Evolutionary conservation across 2,329 filamentous ascomycete species (phyloP).

Genomic region (Botrytis sinoallii): DNA sequence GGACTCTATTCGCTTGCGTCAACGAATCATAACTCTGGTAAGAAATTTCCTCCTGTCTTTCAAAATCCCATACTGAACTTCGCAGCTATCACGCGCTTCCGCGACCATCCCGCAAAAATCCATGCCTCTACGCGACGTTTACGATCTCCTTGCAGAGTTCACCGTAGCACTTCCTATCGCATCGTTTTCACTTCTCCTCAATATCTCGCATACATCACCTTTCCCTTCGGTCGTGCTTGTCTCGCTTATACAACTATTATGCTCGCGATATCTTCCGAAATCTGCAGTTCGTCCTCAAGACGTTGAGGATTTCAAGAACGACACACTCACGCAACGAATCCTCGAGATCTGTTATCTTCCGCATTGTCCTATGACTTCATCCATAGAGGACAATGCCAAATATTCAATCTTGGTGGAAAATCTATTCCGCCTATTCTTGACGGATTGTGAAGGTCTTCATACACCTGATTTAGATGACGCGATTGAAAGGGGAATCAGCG

Average conservation of each 20-base stretch:
- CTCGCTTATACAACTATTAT: slow-evolving; percentile 52
- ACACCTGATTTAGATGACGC: slow-evolving; percentile 42
- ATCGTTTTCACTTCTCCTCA: slow-evolving; percentile 43
- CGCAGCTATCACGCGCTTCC: slow-evolving; percentile 36
- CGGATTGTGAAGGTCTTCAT: slow-evolving; percentile 33
- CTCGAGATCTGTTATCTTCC: slow-evolving; percentile 54
- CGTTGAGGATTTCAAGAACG: slow-evolving; percentile 31
- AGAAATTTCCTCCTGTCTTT: slow-evolving; percentile 10
- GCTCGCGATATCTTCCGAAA: slow-evolving; percentile 45
- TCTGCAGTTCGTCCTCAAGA: slow-evolving; percentile 40
- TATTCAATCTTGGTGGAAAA: slow-evolving; percentile 55
- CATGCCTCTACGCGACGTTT: slow-evolving; percentile 45
- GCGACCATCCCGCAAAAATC: slow-evolving; percentile 47
- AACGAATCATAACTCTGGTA: slow-evolving; percentile 34
- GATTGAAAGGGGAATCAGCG: slow-evolving; percentile 51
- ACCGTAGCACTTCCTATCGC: slow-evolving; percentile 38
- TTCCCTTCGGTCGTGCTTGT: slow-evolving; percentile 42
- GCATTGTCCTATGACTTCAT: slow-evolving; percentile 48
- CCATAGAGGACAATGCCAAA: slow-evolving; percentile 53
- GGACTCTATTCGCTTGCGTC: slow-evolving; percentile 35
- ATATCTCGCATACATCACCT: slow-evolving; percentile 40
- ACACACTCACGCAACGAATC: slow-evolving; percentile 47
- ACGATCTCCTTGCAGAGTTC: slow-evolving; percentile 46
- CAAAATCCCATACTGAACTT: background rate
- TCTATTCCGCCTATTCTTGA: slow-evolving; percentile 47